phyloP scores from a whole-genome alignment of 2,329 filamentous ascomycete genomes.

The Exophiala bonariae region DNA sequence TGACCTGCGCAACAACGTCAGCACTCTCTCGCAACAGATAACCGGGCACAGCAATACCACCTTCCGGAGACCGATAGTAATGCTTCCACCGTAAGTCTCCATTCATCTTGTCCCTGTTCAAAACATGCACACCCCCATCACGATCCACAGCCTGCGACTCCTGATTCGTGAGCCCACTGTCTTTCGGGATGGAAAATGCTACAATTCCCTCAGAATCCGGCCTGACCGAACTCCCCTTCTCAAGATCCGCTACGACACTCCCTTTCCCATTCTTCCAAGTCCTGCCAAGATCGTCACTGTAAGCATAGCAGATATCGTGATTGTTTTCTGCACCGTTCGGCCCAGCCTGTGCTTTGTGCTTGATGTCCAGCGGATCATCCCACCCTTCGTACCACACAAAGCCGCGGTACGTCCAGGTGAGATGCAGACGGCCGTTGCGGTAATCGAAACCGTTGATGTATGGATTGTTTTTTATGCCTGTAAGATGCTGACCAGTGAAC shows the following conservation, averaged over 20 bases:
- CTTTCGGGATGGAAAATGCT: slow-evolving; percentile 1
- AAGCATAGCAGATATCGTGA: slow-evolving; percentile 1
- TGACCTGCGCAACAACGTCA: not conserved
- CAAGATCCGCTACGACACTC: not conserved
- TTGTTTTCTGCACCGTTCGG: slow-evolving; percentile 4
- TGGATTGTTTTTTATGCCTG: not conserved
- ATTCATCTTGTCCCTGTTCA: not conserved
- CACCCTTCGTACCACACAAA: slow-evolving; percentile 3
- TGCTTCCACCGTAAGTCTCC: not conserved
- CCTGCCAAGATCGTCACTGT: slow-evolving; percentile 1
- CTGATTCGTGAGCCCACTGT: not conserved
- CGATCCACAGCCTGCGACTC: slow-evolving; percentile 1
- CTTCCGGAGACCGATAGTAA: not conserved
- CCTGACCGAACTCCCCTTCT: not conserved
- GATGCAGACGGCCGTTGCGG: not conserved
- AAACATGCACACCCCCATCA: not conserved
- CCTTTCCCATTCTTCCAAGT: not conserved
- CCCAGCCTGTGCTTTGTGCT: slow-evolving; percentile 1
- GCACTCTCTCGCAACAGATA: not conserved
- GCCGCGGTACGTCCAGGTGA: slow-evolving; percentile 1
- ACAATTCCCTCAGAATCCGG: not conserved
- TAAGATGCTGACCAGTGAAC: not conserved
- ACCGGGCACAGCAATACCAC: not conserved
- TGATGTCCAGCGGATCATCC: not conserved
- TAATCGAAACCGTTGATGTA: slow-evolving; percentile 2